Conservation (phyloP, 2,329 filamentous ascomycete genomes). For the Beauveria sp. region DNA sequence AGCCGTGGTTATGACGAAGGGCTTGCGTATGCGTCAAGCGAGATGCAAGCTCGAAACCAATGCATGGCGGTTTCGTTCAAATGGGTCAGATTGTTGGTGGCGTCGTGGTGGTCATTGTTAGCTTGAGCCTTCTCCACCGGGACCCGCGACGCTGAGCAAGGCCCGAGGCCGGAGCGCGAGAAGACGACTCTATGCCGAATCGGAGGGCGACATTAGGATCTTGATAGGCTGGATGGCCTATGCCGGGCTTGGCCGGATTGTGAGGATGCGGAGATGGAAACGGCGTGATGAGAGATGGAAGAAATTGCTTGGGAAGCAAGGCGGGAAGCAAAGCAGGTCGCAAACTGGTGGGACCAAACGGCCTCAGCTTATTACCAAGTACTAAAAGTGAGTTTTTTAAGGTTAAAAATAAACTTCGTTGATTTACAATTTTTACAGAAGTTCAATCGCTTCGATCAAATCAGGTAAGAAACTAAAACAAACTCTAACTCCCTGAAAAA, state of each 20-base stretch:
- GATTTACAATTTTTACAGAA: too few relatives aligned
- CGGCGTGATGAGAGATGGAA: neutral
- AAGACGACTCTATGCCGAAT: neutral
- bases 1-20: neutral
- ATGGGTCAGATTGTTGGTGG: slow-evolving; percentile 4
- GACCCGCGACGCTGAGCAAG: neutral
- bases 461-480: too few relatives aligned
- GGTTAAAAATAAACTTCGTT: too few relatives aligned
- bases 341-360: too few relatives aligned
- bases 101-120: neutral
- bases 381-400: too few relatives aligned
- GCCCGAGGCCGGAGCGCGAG: neutral
- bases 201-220: neutral
- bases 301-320: too few relatives aligned
- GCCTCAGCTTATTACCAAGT: too few relatives aligned
- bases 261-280: neutral
- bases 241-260: neutral
- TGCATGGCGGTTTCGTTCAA: neutral
- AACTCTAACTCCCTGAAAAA: too few relatives aligned
- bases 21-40: neutral
- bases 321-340: too few relatives aligned
- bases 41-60: neutral
- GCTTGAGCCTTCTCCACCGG: neutral
- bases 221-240: neutral
- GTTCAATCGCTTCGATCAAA: too few relatives aligned